phyloP scores from a whole-genome alignment of 768 basidiomycete species.

The Sarcodon aspratus region DNA sequence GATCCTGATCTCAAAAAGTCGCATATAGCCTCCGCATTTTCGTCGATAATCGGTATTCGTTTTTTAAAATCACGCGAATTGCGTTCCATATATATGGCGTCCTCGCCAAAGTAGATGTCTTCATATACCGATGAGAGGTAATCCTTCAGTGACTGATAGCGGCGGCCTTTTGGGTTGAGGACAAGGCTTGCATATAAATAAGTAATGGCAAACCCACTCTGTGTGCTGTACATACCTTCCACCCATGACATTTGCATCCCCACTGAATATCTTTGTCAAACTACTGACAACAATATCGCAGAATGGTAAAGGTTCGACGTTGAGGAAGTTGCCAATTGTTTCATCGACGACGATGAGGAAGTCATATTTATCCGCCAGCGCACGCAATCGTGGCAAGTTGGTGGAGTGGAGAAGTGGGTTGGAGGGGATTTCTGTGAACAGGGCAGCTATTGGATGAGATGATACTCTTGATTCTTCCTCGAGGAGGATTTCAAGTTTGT shows the following conservation, averaged over 20 bases:
- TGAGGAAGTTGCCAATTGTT: slow-evolving; percentile 89
- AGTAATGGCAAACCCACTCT: not conserved
- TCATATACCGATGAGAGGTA: slow-evolving; percentile 54
- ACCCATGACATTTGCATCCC: slow-evolving; percentile 93
- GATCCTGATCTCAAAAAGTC: slow-evolving; percentile 62
- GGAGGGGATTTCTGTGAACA: slow-evolving; percentile 92
- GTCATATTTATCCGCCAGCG: slow-evolving; percentile 77
- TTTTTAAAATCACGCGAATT: slow-evolving; percentile 88
- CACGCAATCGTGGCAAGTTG: slow-evolving; percentile 61
- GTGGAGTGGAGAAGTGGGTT: slow-evolving; percentile 89
- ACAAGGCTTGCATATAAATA: slow-evolving; percentile 46
- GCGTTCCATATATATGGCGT: slow-evolving; percentile 94
- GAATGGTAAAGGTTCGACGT: slow-evolving; percentile 79
- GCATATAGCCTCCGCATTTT: slow-evolving; percentile 75
- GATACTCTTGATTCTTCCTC: slow-evolving; percentile 21
- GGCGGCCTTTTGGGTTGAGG: slow-evolving; percentile 66
- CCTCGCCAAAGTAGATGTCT: slow-evolving; percentile 82
- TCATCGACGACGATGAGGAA: slow-evolving; percentile 90
- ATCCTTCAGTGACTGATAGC: slow-evolving; percentile 57
- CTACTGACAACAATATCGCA: slow-evolving; percentile 89
- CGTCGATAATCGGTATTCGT: slow-evolving; percentile 68
- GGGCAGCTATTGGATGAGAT: slow-evolving; percentile 53
- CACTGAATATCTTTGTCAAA: slow-evolving; percentile 91
- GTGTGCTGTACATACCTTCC: slow-evolving; percentile 58
- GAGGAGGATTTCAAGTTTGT: slow-evolving; percentile 56